A percentile compares a stretch with the other conserved stretches of the same genome.
phyloP scores from a whole-genome alignment of 129 eudicot genomes.

The Saposhnikovia divaricata region DNA sequence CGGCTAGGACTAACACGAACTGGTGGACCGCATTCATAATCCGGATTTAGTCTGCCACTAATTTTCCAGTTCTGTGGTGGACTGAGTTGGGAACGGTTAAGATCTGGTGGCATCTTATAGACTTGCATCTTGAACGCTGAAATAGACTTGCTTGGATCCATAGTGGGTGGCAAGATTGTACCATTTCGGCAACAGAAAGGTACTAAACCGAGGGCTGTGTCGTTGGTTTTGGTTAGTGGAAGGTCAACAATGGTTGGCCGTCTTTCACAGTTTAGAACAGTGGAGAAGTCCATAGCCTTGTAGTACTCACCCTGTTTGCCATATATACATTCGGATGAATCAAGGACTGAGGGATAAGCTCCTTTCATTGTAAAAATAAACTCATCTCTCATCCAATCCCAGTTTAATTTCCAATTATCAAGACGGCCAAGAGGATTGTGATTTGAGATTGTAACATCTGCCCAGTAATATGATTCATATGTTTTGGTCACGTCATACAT shows the following conservation, averaged over 20 bases:
- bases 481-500: conserved; percentile 76
- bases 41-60: conserved; percentile 72
- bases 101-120: conserved; percentile 81
- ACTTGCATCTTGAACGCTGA: conserved; percentile 69
- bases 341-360: conserved; percentile 61
- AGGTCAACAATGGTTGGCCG: conserved; percentile 68
- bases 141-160: conserved; percentile 84
- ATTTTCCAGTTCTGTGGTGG: conserved; percentile 92
- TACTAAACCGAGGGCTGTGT: conserved; percentile 53
- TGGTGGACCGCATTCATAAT: conserved; percentile 85
- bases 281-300: conserved; percentile 49
- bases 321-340: conserved; percentile 60
- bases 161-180: conserved; percentile 72
- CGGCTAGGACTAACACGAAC: conserved; percentile 72
- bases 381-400: conserved; percentile 99
- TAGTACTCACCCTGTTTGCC: conserved; percentile 63
- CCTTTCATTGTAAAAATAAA: conserved; percentile 70
- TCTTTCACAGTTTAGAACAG: conserved; percentile 67
- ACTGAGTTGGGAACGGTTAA: conserved; percentile 59
- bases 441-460: conserved; percentile 78
- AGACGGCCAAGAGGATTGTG: conserved; percentile 87
- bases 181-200: conserved; percentile 95
- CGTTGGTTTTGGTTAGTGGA: conserved; percentile 67
- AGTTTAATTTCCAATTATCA: conserved; percentile 79
- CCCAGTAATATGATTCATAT: conserved; percentile 65